Evolutionary conservation across 2,329 filamentous ascomycete genomes (phyloP).

Genomic region (Rutstroemia sp.): DNA sequence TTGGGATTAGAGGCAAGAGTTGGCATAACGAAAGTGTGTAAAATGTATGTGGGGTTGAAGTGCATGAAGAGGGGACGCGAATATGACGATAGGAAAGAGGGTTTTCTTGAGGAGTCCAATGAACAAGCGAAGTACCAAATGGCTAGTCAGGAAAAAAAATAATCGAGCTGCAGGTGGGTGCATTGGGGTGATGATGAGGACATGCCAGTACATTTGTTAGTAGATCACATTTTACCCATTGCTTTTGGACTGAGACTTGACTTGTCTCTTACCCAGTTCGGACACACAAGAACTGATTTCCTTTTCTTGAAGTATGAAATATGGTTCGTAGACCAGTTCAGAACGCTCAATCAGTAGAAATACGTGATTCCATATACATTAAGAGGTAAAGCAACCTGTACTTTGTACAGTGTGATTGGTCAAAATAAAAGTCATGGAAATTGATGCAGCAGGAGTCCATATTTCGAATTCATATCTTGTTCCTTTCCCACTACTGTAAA

Average conservation of each 20-base stretch:
- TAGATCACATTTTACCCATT: constrained; percentile 1
- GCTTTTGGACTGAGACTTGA: constrained; percentile 9
- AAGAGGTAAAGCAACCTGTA: background rate
- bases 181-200: constrained; percentile 12
- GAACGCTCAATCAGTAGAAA: background rate
- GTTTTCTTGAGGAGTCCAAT: constrained; percentile 7
- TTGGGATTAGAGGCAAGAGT: constrained; percentile 18
- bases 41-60: constrained; percentile 9
- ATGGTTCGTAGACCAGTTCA: background rate
- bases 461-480: constrained; percentile 15
- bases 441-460: constrained; percentile 14
- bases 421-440: constrained; percentile 11
- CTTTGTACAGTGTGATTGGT: constrained; percentile 17
- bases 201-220: constrained; percentile 16
- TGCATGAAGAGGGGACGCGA: constrained; percentile 7
- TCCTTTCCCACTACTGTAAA: constrained; percentile 15
- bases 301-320: constrained; percentile 14
- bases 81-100: constrained; percentile 14
- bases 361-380: background rate
- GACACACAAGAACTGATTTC: background rate
- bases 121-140: background rate
- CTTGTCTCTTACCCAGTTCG: constrained; percentile 3
- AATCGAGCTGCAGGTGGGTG: constrained; percentile 19
- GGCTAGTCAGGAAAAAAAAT: constrained; percentile 9
- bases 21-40: constrained; percentile 17